A percentile compares a stretch with the other conserved stretches of the same genome.
Conservation (phyloP, 805 yeast species). For the Nadsonia fulvescens region DNA sequence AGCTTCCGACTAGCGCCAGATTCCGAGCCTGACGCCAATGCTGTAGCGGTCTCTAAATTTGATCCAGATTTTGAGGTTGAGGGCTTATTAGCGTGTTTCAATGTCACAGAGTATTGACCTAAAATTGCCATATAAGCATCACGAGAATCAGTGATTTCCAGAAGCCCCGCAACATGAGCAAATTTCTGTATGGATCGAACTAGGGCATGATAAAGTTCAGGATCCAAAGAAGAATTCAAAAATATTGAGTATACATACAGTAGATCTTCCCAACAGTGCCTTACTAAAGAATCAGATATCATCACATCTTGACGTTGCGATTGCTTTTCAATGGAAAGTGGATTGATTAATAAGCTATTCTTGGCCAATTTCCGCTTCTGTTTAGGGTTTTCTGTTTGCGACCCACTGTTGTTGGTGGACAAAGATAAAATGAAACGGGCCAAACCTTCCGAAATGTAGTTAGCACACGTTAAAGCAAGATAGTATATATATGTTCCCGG, state of each 20-base stretch:
- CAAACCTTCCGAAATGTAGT: constrained; percentile 49
- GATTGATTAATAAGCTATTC: too few relatives aligned
- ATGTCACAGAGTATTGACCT: constrained; percentile 15
- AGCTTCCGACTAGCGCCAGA: too few relatives aligned
- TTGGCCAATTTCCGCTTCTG: too few relatives aligned
- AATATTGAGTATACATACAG: constrained; percentile 30
- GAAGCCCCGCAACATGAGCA: constrained; percentile 65
- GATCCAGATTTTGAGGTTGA: too few relatives aligned
- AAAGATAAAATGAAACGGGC: constrained; percentile 22
- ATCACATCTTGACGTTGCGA: too few relatives aligned
- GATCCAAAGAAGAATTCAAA: constrained; percentile 50
- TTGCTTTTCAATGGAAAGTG: too few relatives aligned
- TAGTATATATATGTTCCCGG: constrained; percentile 46
- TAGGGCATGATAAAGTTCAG: constrained; percentile 45
- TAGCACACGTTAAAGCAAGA: constrained; percentile 36
- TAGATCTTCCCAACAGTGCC: constrained; percentile 20
- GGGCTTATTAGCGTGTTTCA: constrained; percentile 4
- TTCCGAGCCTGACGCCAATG: too few relatives aligned
- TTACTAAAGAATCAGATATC: constrained; percentile 7
- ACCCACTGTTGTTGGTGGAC: too few relatives aligned
- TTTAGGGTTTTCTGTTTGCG: too few relatives aligned
- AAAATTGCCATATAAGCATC: constrained; percentile 31
- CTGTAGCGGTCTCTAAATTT: too few relatives aligned
- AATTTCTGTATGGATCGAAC: constrained; percentile 64
- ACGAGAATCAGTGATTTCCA: constrained; percentile 38